Evolutionary conservation across 768 basidiomycete genomes (phyloP).

Genomic region (Podaxis sp.): DNA sequence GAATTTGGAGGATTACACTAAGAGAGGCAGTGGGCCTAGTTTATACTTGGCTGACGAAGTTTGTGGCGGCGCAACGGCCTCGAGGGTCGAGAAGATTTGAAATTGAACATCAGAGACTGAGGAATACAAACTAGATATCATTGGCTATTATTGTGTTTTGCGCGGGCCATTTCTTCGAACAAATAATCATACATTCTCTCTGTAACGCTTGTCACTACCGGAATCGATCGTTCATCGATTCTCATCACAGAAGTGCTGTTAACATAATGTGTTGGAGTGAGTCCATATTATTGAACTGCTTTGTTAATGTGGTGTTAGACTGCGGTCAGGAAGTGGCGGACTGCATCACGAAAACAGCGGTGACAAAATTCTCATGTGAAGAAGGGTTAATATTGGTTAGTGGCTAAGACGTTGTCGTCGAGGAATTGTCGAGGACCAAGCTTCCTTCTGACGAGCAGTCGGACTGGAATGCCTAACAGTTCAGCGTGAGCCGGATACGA

Average conservation of each 20-base stretch:
- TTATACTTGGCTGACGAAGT: background rate
- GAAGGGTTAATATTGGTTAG: background rate
- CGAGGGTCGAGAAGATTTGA: background rate
- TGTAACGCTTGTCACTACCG: background rate
- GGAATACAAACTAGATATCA: too few species aligned
- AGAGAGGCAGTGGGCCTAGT: background rate
- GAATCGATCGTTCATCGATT: background rate
- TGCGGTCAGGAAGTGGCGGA: background rate
- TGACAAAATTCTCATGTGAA: background rate
- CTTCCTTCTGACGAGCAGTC: background rate
- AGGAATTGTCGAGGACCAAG: background rate
- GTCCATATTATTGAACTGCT: background rate
- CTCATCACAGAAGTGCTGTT: background rate
- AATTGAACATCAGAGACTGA: background rate
- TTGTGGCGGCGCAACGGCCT: background rate
- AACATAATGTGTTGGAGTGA: background rate
- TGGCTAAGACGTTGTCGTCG: background rate
- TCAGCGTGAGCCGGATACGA: background rate
- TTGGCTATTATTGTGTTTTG: background rate
- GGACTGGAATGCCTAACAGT: background rate
- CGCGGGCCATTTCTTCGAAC: background rate
- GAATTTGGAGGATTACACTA: background rate
- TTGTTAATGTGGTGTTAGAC: constrained; percentile 2
- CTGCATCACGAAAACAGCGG: background rate
- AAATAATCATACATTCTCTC: background rate